Percentiles rank a stretch among this genome's conserved stretches.
These are phyloP conservation scores for Ophiostoma tasmaniense DNA, from an alignment of 2,329 filamentous ascomycete genomes.

Conservation along the genomic window DNA sequence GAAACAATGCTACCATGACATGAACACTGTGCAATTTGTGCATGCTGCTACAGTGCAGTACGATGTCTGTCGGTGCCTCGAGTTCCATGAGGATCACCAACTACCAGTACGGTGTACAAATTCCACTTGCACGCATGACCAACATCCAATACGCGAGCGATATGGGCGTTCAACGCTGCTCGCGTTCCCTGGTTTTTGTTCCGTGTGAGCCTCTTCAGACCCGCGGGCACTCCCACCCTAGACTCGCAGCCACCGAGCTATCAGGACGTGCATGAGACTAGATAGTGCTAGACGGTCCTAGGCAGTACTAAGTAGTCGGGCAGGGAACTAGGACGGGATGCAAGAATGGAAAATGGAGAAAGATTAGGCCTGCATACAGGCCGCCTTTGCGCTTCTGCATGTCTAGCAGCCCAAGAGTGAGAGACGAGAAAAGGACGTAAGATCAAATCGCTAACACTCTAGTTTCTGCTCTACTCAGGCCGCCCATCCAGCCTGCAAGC, in stretches of 20 bases:
- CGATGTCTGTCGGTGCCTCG: not conserved
- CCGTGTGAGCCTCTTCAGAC: not conserved
- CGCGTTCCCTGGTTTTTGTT: not conserved
- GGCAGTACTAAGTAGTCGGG: not conserved
- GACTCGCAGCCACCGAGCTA: not conserved
- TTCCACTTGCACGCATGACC: not conserved
- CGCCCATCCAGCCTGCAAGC: slow-evolving; percentile 28
- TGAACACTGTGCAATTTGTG: not conserved
- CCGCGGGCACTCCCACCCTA: not conserved
- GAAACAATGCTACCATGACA: not conserved
- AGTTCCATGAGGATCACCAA: not conserved
- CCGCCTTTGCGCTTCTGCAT: slow-evolving; percentile 42
- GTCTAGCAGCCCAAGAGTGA: slow-evolving; percentile 35
- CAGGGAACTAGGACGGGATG: not conserved
- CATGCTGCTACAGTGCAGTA: not conserved
- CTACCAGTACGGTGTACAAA: not conserved
- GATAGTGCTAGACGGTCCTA: not conserved
- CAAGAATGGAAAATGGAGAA: not conserved
- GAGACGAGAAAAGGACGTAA: not conserved
- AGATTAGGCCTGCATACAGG: not conserved
- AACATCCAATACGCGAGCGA: not conserved
- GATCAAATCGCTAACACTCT: not conserved
- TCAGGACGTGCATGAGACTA: not conserved
- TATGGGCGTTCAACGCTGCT: not conserved
- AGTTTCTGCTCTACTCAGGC: not conserved